Evolutionary conservation across 768 basidiomycete genomes (phyloP).

Genomic region (Hericium alpestre): DNA sequence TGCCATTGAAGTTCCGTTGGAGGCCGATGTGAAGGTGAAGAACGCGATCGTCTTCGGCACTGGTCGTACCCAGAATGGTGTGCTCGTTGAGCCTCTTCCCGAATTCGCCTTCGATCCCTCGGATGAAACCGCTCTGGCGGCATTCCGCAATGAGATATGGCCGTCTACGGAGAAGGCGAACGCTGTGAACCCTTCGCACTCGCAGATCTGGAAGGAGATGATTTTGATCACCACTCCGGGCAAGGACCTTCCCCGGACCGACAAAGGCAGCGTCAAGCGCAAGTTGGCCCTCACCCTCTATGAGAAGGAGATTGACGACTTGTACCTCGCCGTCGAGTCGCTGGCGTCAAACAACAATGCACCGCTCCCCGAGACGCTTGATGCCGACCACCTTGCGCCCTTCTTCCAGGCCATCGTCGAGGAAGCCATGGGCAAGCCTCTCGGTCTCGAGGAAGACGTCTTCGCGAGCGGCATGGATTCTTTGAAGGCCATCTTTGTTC

Average conservation of each 20-base stretch:
- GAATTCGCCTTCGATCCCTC: neutral
- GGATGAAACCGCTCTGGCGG: neutral
- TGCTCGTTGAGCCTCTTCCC: neutral
- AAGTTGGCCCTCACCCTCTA: slow-evolving; percentile 7
- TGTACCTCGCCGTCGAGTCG: slow-evolving; percentile 6
- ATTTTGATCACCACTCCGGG: slow-evolving; percentile 12
- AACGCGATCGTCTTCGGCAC: slow-evolving; percentile 1
- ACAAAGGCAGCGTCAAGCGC: slow-evolving; percentile 12
- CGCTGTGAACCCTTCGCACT: slow-evolving; percentile 11
- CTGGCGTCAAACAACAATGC: slow-evolving; percentile 2
- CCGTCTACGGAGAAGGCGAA: slow-evolving; percentile 14
- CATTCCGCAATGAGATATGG: neutral
- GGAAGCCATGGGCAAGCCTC: slow-evolving; percentile 4
- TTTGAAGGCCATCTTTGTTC: slow-evolving; percentile 5
- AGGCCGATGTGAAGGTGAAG: neutral
- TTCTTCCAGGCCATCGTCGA: slow-evolving; percentile 4
- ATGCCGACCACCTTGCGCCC: neutral
- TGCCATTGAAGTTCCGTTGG: neutral
- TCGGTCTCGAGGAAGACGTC: neutral
- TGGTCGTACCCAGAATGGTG: slow-evolving; percentile 5
- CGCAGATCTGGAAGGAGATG: slow-evolving; percentile 19
- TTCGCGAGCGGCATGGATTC: slow-evolving; percentile 4
- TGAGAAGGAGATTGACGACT: slow-evolving; percentile 9
- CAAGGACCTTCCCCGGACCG: slow-evolving; percentile 14
- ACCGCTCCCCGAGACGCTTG: neutral